Evolutionary conservation across 2,329 filamentous ascomycete genomes (phyloP), one percentile per base, ranked within the genome.

Genomic region (Pseudogymnoascus sp.): DNA sequence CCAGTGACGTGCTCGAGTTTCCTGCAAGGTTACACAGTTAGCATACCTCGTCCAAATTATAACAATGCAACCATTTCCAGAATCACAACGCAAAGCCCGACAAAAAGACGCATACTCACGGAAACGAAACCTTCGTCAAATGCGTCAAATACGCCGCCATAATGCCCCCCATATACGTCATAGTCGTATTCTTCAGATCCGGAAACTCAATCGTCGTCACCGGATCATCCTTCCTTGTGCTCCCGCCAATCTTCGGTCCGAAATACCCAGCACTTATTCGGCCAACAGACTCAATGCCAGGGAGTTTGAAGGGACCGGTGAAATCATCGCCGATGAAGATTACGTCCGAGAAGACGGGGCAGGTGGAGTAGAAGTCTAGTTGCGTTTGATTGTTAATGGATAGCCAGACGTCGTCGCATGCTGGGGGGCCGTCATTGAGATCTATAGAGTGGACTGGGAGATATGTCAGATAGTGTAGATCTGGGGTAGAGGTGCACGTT

Each of bases 181-280:
- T 2, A n/a, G 61, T 61, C 30, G 38, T 50, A 35, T 63, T 63
- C 37, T 37, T 25, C 25, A 63, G 22, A 63, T 63, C 61, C 3
- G 61, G 61, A 58, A 63, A 60, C 2, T 47, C 58, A 11, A 63
- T 47, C 8, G 43, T 22, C 1, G 61, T 63, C 4, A 63, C 61
- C 4, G 28, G n/a, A 59, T 63, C 61, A 28, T 63, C 47, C 9
- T 50, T 28, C 7, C 61, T 15, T 15, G 8, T n/a, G 9, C n/a
- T 39, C 5, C 36, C 18, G 6, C 6, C 18, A 1, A 63, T 14
- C 11, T 61, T 47, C 12, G 61, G 20, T 11, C 15, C 15, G 6
- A 20, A 11, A 39, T 39, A 39, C 11, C 37, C 37, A 39, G 37
- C 37, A 3, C 59, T 61, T 18, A 63, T 30, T 25, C 39, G 15